Percentiles rank a stretch among this genome's conserved stretches.
phyloP scores from a whole-genome alignment of 2,329 filamentous ascomycete species.

The Aspergillus cejpii region DNA sequence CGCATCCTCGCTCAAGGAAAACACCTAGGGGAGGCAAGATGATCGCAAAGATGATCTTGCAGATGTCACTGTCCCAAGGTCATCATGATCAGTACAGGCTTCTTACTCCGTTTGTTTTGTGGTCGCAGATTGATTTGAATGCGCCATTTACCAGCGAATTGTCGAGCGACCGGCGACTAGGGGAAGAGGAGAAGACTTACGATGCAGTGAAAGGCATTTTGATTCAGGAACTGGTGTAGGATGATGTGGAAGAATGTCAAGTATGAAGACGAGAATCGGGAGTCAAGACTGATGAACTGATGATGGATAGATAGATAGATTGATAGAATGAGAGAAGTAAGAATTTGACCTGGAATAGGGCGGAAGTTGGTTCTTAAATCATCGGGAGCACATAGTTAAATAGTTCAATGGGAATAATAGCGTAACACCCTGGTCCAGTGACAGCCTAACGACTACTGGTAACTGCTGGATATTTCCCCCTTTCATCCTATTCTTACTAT shows the following conservation, averaged over 20 bases:
- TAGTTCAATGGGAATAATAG: too few species aligned
- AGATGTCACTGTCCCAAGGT: conserved; percentile 54
- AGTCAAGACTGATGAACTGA: conserved; percentile 1
- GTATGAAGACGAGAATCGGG: conserved; percentile 22
- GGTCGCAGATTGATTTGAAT: background rate
- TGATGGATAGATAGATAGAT: conserved; percentile 11
- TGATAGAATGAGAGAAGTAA: background rate
- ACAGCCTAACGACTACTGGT: too few species aligned
- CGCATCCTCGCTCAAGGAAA: conserved; percentile 88
- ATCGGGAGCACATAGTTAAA: conserved; percentile 2
- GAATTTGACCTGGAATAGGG: conserved; percentile 1
- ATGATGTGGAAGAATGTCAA: background rate
- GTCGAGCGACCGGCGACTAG: background rate
- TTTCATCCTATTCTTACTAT: too few species aligned
- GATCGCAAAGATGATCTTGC: conserved; percentile 82
- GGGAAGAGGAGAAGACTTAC: conserved; percentile 31
- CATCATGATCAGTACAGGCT: conserved; percentile 6
- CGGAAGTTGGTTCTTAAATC: conserved; percentile 3
- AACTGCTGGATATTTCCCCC: too few species aligned
- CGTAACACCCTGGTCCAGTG: too few species aligned
- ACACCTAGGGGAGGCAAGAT: conserved; percentile 85
- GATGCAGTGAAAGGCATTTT: conserved; percentile 47
- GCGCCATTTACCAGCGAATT: background rate
- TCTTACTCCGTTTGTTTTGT: background rate
- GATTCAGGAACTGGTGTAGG: background rate